Conservation (phyloP, 257 asterid genomes). For the Nicotiana benthamiana region DNA sequence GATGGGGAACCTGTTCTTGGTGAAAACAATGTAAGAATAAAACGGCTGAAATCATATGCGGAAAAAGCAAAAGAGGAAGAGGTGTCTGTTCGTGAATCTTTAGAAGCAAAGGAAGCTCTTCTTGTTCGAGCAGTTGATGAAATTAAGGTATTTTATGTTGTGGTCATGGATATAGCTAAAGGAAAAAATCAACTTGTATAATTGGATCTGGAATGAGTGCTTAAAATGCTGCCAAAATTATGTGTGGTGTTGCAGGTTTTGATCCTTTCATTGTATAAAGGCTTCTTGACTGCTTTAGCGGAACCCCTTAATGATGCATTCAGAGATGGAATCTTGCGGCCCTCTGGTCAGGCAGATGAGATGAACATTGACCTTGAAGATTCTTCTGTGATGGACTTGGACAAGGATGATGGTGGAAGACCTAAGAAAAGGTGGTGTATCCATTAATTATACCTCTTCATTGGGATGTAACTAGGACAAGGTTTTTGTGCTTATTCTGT, state of each 20-base stretch:
- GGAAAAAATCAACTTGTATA: not conserved
- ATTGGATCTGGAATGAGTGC: not conserved
- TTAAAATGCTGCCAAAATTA: not conserved
- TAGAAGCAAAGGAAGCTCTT: constrained; percentile 93
- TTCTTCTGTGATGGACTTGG: constrained; percentile 59
- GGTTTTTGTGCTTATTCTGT: not conserved
- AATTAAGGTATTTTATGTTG: constrained; percentile 53
- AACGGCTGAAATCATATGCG: constrained; percentile 63
- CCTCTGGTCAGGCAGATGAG: constrained; percentile 48
- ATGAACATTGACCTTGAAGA: constrained; percentile 79
- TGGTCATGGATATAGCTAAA: not conserved
- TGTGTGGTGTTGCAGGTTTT: constrained; percentile 43
- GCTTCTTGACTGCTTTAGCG: constrained; percentile 57
- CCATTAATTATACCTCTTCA: not conserved
- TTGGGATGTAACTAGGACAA: not conserved
- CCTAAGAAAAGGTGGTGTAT: constrained; percentile 52
- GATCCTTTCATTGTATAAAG: constrained; percentile 62
- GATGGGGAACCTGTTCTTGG: constrained; percentile 94
- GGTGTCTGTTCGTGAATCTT: constrained; percentile 55
- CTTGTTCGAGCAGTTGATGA: constrained; percentile 68
- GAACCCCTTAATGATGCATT: constrained; percentile 62
- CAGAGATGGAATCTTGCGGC: constrained; percentile 45
- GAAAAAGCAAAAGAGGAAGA: constrained; percentile 67
- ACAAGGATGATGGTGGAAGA: constrained; percentile 46
- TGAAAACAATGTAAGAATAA: constrained; percentile 85